phyloP scores from a whole-genome alignment of 106 monocot species.

The Dioscorea dumetorum region DNA sequence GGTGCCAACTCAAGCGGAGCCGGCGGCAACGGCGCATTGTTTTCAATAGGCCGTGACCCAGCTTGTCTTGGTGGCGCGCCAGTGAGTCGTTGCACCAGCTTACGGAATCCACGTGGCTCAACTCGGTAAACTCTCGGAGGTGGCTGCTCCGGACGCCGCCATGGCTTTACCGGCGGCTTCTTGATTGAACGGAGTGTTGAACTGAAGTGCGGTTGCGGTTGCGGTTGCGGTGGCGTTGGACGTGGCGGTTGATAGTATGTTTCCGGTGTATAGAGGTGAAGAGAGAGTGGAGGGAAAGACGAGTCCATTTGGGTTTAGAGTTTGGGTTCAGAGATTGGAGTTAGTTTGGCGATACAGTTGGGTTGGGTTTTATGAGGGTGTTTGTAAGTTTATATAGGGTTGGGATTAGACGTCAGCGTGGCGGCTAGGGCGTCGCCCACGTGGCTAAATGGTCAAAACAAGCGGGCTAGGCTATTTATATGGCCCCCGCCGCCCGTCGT shows the following conservation, averaged over 20 bases:
- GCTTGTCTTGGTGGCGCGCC: slow-evolving; percentile 2
- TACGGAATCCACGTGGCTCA: slow-evolving; percentile 37
- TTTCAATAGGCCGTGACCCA: neutral
- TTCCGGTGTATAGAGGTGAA: neutral
- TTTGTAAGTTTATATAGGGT: neutral
- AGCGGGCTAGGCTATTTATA: too few species aligned
- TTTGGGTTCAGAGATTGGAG: neutral
- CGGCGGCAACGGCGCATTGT: neutral
- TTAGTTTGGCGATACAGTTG: neutral
- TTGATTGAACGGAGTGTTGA: slow-evolving; percentile 25
- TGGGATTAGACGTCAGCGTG: neutral
- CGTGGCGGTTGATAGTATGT: too few species aligned
- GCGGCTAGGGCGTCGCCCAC: neutral
- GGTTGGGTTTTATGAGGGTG: neutral
- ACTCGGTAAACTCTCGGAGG: slow-evolving; percentile 35
- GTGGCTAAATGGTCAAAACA: neutral
- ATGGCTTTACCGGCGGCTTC: slow-evolving; percentile 28
- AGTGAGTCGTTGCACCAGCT: slow-evolving; percentile 49
- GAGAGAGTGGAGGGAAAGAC: slow-evolving; percentile 7
- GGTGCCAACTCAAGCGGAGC: slow-evolving; percentile 1
- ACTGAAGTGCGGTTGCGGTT: neutral
- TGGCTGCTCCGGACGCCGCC: slow-evolving; percentile 19
- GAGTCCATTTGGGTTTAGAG: neutral
- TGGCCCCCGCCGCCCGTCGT: neutral
- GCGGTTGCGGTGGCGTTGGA: neutral